Evolutionary conservation across 176 grass and related monocot genomes (phyloP).

Genomic region (Aechmea fasciata): DNA sequence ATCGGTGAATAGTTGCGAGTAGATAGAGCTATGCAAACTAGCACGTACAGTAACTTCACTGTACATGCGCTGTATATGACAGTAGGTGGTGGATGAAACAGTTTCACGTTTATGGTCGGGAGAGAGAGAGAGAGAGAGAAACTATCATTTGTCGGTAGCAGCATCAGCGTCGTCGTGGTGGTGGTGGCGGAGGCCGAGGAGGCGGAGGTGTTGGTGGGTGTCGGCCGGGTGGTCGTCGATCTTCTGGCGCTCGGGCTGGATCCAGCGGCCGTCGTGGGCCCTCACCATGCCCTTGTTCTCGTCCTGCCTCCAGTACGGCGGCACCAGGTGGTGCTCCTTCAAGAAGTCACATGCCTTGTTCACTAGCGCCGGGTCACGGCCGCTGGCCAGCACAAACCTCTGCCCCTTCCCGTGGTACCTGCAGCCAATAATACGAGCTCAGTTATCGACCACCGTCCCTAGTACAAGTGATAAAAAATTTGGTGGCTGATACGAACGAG

Average conservation of each 20-base stretch:
- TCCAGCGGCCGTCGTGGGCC: slow-evolving; percentile 42
- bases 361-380: slow-evolving; percentile 69
- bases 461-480: no score
- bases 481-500: no score
- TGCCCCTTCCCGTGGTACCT: slow-evolving; percentile 67
- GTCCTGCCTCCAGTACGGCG: slow-evolving; percentile 63
- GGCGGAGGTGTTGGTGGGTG: slow-evolving; percentile 19
- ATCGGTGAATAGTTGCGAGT: no score
- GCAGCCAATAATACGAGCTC: background rate
- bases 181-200: slow-evolving; percentile 17
- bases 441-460: no score
- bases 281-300: slow-evolving; percentile 84
- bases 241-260: slow-evolving; percentile 45
- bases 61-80: no score
- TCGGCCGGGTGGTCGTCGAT: slow-evolving; percentile 36
- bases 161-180: background rate
- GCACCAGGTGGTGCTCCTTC: slow-evolving; percentile 61
- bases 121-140: no score
- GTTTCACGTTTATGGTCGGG: no score
- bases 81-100: no score
- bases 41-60: no score
- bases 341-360: slow-evolving; percentile 82
- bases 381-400: slow-evolving; percentile 49
- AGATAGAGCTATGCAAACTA: no score
- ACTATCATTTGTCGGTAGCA: no score